These are phyloP conservation scores for Ophiostoma fasciatum DNA, from an alignment of 2,329 filamentous ascomycete species.

Conservation along the genomic window DNA sequence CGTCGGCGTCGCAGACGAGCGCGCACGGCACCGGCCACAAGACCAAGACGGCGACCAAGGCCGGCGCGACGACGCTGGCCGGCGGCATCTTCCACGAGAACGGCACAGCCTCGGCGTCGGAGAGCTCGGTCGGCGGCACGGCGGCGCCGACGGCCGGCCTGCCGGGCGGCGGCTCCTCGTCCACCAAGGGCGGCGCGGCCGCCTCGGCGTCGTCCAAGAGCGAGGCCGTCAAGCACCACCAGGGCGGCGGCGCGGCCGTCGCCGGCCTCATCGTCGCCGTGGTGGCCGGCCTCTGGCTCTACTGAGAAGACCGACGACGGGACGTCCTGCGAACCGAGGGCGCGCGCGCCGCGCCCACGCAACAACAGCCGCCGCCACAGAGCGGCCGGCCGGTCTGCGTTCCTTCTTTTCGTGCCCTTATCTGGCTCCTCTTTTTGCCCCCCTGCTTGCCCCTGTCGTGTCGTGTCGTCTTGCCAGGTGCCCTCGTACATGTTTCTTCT, in stretches of 20 bases:
- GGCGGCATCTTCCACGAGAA: slow-evolving; percentile 43
- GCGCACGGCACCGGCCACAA: slow-evolving; percentile 6
- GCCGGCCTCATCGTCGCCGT: slow-evolving; percentile 41
- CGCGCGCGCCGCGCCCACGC: too few species aligned
- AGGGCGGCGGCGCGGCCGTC: slow-evolving; percentile 35
- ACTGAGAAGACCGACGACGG: slow-evolving; percentile 16
- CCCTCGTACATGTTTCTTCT: slow-evolving; percentile 2
- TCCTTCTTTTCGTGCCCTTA: too few species aligned
- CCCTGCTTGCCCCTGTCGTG: slow-evolving; percentile 8
- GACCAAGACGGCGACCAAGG: slow-evolving; percentile 1
- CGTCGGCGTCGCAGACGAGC: slow-evolving; percentile 4
- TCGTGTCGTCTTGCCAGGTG: slow-evolving; percentile 7
- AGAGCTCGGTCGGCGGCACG: not conserved
- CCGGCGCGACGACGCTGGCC: slow-evolving; percentile 15
- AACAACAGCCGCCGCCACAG: too few species aligned
- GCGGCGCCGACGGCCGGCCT: slow-evolving; percentile 3
- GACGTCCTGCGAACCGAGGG: not conserved
- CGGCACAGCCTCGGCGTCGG: slow-evolving; percentile 11
- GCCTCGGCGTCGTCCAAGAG: slow-evolving; percentile 18
- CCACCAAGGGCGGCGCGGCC: slow-evolving; percentile 13
- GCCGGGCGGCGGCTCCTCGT: not conserved
- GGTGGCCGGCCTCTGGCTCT: slow-evolving; percentile 35
- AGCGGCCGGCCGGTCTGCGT: too few species aligned
- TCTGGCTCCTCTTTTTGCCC: too few species aligned
- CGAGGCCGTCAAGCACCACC: slow-evolving; percentile 28